Evolutionary conservation across 2,329 filamentous ascomycete genomes (phyloP).

Genomic region (Tolypocladium endophyticum): DNA sequence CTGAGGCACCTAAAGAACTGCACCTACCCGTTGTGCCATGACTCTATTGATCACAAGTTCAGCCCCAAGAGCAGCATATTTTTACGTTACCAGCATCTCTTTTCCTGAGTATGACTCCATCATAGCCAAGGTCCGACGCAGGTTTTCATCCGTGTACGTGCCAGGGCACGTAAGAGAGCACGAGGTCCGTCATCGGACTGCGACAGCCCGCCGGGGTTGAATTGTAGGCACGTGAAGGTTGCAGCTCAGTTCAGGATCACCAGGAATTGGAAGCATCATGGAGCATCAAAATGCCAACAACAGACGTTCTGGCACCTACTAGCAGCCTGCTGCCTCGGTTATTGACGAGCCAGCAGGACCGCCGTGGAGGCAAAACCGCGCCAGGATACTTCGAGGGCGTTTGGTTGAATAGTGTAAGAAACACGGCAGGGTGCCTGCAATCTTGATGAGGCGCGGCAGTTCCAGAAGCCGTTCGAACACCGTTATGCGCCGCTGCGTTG

Average conservation of each 20-base stretch:
- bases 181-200: neutral
- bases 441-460: neutral
- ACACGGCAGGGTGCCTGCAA: neutral
- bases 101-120: neutral
- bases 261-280: neutral
- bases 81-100: neutral
- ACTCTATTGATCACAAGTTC: neutral
- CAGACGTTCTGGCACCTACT: neutral
- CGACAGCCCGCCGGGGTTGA: neutral
- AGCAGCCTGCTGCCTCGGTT: neutral
- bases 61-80: neutral
- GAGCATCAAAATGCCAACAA: neutral
- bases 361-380: neutral
- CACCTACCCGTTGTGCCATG: no score
- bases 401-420: neutral
- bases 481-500: neutral
- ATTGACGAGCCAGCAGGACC: neutral
- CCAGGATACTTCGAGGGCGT: neutral
- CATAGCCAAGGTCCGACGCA: neutral
- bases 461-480: neutral
- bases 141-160: neutral
- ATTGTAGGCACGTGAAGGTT: neutral
- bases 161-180: constrained; percentile 1
- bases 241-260: neutral
- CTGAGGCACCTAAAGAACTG: no score